Evolutionary conservation across 169 alveolate genomes (phyloP).

Genomic region (Eimeria zaria): DNA sequence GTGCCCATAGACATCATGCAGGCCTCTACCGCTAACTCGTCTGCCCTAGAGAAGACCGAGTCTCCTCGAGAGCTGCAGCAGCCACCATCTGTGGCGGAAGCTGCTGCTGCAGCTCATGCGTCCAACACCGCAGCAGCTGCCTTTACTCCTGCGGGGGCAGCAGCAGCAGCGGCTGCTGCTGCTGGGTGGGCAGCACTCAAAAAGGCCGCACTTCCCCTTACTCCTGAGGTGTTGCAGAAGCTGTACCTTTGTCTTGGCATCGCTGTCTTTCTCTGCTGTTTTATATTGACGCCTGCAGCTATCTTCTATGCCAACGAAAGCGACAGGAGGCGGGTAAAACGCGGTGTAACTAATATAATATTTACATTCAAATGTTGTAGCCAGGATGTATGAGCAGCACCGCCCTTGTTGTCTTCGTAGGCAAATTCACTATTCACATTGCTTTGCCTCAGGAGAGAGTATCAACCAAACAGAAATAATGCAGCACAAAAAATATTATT

Average conservation of each 20-base stretch:
- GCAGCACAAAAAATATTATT: neutral
- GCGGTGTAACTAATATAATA: neutral
- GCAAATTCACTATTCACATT: conserved; percentile 9
- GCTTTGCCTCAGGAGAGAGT: neutral
- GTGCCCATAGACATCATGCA: conserved; percentile 67
- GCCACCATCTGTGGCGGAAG: conserved; percentile 22
- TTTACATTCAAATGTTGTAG: neutral
- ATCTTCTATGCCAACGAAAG: conserved; percentile 39
- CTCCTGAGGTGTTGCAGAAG: conserved; percentile 44
- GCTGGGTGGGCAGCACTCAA: conserved; percentile 68
- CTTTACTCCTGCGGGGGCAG: conserved; percentile 61
- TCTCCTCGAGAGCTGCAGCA: neutral
- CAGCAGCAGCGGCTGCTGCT: conserved; percentile 69
- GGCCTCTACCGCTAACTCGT: conserved; percentile 18
- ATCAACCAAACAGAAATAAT: neutral
- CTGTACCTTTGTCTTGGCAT: conserved; percentile 34
- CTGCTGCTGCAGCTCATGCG: conserved; percentile 50
- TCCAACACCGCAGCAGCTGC: conserved; percentile 6
- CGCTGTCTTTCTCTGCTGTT: conserved; percentile 58
- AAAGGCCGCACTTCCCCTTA: conserved; percentile 37
- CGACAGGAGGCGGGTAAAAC: conserved; percentile 27
- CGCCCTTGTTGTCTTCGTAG: neutral
- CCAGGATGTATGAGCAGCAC: neutral
- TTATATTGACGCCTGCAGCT: conserved; percentile 60
- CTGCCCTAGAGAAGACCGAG: neutral